Conservation (phyloP, 306 rosid species). For the Crotalaria pallida region DNA sequence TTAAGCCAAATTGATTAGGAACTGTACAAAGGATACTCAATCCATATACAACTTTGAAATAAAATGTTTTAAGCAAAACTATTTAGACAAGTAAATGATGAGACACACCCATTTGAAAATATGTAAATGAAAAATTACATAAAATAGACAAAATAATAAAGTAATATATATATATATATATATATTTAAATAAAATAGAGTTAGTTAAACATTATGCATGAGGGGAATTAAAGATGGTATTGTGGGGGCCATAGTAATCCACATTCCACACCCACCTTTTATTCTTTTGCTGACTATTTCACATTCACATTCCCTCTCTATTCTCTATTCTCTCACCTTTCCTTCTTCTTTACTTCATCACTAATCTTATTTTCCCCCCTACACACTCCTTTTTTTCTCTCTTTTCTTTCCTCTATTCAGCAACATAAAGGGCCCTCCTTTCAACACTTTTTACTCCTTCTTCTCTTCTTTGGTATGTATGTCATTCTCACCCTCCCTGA, state of each 20-base stretch:
- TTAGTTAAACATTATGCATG: background rate
- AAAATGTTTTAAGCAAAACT: too few species aligned
- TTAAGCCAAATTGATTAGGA: too few species aligned
- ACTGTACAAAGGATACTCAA: too few species aligned
- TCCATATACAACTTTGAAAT: too few species aligned
- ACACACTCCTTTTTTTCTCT: slow-evolving; percentile 24
- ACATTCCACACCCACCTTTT: slow-evolving; percentile 70
- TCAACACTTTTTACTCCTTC: slow-evolving; percentile 18
- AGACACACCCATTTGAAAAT: too few species aligned
- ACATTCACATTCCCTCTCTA: background rate
- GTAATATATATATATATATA: too few species aligned
- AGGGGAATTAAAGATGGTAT: slow-evolving; percentile 43
- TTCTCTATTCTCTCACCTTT: slow-evolving; percentile 28
- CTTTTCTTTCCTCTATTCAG: slow-evolving; percentile 26
- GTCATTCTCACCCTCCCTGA: slow-evolving; percentile 22
- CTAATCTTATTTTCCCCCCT: slow-evolving; percentile 20
- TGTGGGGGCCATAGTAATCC: slow-evolving; percentile 87
- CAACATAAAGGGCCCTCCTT: slow-evolving; percentile 24
- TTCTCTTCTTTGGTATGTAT: slow-evolving; percentile 55
- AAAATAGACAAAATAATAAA: too few species aligned
- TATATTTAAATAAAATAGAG: too few species aligned
- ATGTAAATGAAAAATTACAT: too few species aligned
- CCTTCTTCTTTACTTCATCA: slow-evolving; percentile 62
- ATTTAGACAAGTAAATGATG: too few species aligned
- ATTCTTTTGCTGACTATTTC: slow-evolving; percentile 35